phyloP scores from a whole-genome alignment of 768 basidiomycete genomes.

The Suillus fuscotomentosus region DNA sequence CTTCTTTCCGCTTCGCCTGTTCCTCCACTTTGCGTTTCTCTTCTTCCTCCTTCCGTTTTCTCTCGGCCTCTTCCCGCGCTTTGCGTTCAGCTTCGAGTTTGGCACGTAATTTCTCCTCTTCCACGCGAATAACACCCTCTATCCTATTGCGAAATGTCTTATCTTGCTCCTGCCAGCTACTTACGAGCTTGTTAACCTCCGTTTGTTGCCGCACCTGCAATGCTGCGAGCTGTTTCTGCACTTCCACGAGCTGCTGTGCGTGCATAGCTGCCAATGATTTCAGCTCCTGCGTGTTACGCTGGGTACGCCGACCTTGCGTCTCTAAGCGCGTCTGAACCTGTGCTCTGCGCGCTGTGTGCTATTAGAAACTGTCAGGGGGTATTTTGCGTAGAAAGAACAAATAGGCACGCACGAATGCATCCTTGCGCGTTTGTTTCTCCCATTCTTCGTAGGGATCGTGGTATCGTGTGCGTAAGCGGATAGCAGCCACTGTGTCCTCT shows the following conservation, averaged over 20 bases:
- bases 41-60: conserved; percentile 47
- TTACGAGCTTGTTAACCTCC: conserved; percentile 44
- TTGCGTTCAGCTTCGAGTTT: conserved; percentile 57
- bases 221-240: conserved; percentile 43
- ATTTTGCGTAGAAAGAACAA: neutral
- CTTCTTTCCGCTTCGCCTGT: conserved; percentile 39
- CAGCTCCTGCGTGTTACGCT: conserved; percentile 13
- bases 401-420: conserved; percentile 40
- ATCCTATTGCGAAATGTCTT: conserved; percentile 52
- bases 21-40: conserved; percentile 42
- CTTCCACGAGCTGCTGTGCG: conserved; percentile 50
- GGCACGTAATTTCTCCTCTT: conserved; percentile 57
- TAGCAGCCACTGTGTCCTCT: conserved; percentile 46
- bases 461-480: conserved; percentile 41
- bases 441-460: conserved; percentile 50
- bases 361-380: neutral
- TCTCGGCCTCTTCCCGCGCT: conserved; percentile 47
- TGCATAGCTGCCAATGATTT: conserved; percentile 39
- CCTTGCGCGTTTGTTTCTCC: conserved; percentile 46
- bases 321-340: conserved; percentile 20
- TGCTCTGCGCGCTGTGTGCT: conserved; percentile 41
- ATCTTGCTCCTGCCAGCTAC: conserved; percentile 46
- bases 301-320: conserved; percentile 15
- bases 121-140: conserved; percentile 58
- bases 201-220: conserved; percentile 44